Evolutionary conservation across 345 rosid genomes (phyloP).

Genomic region (Euclidium syriacum): DNA sequence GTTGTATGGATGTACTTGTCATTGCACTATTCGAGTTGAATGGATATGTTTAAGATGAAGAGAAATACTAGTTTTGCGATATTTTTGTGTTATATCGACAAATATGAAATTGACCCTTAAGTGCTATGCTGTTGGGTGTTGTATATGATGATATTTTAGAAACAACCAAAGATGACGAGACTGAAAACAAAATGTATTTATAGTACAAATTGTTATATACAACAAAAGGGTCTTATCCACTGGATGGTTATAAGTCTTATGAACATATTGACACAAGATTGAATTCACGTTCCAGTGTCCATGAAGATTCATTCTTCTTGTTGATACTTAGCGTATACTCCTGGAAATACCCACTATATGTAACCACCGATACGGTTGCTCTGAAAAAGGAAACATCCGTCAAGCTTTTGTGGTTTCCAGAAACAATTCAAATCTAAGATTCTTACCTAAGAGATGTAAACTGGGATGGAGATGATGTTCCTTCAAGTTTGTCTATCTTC

Average conservation of each 20-base stretch:
- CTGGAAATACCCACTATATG: constrained; percentile 66
- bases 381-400: constrained; percentile 30
- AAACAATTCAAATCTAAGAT: neutral
- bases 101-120: neutral
- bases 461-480: constrained; percentile 46
- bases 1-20: constrained; percentile 12
- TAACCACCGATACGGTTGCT: constrained; percentile 57
- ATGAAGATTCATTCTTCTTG: constrained; percentile 43
- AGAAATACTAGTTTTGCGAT: neutral
- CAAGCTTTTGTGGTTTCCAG: neutral
- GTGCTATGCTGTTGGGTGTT: neutral
- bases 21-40: neutral
- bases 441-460: constrained; percentile 47
- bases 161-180: neutral
- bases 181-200: neutral
- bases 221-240: too few species aligned
- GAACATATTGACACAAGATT: constrained; percentile 36
- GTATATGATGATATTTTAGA: neutral
- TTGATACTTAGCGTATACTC: constrained; percentile 60
- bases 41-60: constrained; percentile 7
- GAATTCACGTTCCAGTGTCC: constrained; percentile 71
- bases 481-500: constrained; percentile 52
- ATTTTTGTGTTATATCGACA: too few species aligned
- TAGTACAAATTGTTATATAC: constrained; percentile 15
- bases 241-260: too few species aligned